phyloP scores from a whole-genome alignment of 352 stramenopile species.

The Discostella stelligera region DNA sequence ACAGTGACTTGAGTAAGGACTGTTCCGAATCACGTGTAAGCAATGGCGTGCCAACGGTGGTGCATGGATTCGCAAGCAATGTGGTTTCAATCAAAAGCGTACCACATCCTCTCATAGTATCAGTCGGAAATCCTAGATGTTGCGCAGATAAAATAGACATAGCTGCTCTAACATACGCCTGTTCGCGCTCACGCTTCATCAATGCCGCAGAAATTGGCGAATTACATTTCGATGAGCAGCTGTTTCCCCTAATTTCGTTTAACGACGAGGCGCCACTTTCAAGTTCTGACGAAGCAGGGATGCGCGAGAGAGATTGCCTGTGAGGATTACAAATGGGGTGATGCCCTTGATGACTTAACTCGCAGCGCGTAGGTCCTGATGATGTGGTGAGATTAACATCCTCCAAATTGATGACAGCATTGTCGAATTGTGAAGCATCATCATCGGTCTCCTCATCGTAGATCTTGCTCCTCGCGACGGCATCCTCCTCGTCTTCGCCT shows the following conservation, averaged over 20 bases:
- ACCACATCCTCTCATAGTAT: background rate
- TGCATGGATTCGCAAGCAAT: constrained; percentile 28
- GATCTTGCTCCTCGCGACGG: constrained; percentile 27
- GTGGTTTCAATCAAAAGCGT: background rate
- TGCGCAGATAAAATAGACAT: constrained; percentile 65
- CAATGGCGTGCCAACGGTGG: constrained; percentile 19
- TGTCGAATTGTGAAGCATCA: constrained; percentile 51
- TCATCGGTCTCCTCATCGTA: constrained; percentile 46
- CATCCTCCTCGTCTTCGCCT: constrained; percentile 26
- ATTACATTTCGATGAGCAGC: background rate
- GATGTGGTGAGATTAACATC: constrained; percentile 34
- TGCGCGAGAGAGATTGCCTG: constrained; percentile 2
- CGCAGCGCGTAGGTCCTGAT: constrained; percentile 19
- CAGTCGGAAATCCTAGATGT: constrained; percentile 26
- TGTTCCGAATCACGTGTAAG: constrained; percentile 55
- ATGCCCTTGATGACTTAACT: constrained; percentile 13
- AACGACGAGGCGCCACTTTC: background rate
- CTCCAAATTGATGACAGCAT: constrained; percentile 49
- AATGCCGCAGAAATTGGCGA: constrained; percentile 7
- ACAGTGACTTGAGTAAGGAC: constrained; percentile 57
- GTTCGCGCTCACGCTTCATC: constrained; percentile 45
- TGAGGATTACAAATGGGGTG: constrained; percentile 24
- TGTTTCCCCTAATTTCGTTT: background rate
- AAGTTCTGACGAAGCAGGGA: background rate
- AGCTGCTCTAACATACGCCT: constrained; percentile 53